These are phyloP conservation scores for Saccharomyces hybrid DNA, from an alignment of 1,139 yeast genomes.

Conservation along the genomic window DNA sequence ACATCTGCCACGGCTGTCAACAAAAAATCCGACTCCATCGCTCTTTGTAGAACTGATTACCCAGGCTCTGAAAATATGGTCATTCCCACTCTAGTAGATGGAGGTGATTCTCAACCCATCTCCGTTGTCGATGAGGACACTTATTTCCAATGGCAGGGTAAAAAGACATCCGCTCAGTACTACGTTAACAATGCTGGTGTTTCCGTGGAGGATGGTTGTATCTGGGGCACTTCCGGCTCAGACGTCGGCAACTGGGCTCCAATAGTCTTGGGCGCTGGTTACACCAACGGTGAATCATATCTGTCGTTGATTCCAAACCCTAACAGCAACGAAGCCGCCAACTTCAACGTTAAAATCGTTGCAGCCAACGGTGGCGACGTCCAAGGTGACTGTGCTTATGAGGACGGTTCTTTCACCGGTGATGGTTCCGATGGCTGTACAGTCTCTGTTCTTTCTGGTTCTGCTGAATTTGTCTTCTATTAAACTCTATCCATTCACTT, in stretches of 20 bases:
- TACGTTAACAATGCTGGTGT: constrained; percentile 97
- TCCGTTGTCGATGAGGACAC: constrained; percentile 70
- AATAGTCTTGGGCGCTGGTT: constrained; percentile 87
- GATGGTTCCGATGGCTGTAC: constrained; percentile 72
- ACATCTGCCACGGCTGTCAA: constrained; percentile 62
- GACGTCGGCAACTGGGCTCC: constrained; percentile 98
- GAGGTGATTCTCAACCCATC: constrained; percentile 58
- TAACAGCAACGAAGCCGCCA: constrained; percentile 67
- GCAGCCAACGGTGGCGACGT: constrained; percentile 59
- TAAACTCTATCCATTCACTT: constrained; percentile 2
- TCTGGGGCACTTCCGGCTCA: constrained; percentile 78
- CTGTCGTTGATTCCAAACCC: constrained; percentile 93
- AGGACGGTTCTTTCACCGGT: constrained; percentile 67
- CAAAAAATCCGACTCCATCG: constrained; percentile 56
- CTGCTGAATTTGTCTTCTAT: constrained; percentile 43
- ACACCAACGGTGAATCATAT: constrained; percentile 68
- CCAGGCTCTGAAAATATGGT: constrained; percentile 99
- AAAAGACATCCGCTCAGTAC: constrained; percentile 86
- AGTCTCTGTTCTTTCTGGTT: constrained; percentile 73
- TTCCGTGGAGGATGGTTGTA: constrained; percentile 77
- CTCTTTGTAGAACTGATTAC: constrained; percentile 95
- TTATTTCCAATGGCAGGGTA: constrained; percentile 79
- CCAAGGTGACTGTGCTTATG: constrained; percentile 74
- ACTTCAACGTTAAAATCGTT: constrained; percentile 80
- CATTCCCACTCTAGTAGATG: constrained; percentile 74